phyloP scores from a whole-genome alignment of 2,329 filamentous ascomycete species.

The Curvularia verruculosa region DNA sequence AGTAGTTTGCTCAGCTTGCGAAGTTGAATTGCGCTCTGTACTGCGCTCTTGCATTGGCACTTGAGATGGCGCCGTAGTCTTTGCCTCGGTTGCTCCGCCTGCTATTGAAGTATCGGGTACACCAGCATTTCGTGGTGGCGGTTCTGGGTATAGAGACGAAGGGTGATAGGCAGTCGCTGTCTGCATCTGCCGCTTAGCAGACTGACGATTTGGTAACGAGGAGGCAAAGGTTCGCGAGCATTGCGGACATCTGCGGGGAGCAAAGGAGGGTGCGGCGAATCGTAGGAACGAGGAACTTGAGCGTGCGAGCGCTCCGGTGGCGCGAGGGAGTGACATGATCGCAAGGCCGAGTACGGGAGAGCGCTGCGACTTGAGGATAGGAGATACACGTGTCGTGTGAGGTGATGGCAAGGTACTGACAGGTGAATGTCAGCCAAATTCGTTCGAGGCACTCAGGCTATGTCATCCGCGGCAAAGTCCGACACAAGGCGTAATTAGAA shows the following conservation, averaged over 20 bases:
- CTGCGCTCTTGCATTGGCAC: constrained; percentile 32
- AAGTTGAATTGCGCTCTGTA: constrained; percentile 20
- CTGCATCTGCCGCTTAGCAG: constrained; percentile 58
- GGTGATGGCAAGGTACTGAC: constrained; percentile 15
- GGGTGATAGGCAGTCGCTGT: constrained; percentile 70
- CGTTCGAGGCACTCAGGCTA: constrained; percentile 26
- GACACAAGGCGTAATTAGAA: constrained; percentile 24
- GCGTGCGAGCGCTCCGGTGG: constrained; percentile 33
- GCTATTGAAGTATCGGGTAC: constrained; percentile 67
- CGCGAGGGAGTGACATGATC: constrained; percentile 43
- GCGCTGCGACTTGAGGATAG: constrained; percentile 6
- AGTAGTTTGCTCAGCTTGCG: constrained; percentile 42
- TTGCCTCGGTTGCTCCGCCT: constrained; percentile 55
- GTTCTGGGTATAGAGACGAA: constrained; percentile 61
- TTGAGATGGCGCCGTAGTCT: constrained; percentile 57
- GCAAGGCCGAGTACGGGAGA: constrained; percentile 7
- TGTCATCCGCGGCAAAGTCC: constrained; percentile 35
- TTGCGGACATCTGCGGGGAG: constrained; percentile 48
- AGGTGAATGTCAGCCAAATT: constrained; percentile 29
- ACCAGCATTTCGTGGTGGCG: constrained; percentile 64
- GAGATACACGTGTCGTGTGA: constrained; percentile 10
- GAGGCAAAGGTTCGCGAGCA: constrained; percentile 56
- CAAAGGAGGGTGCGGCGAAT: constrained; percentile 34
- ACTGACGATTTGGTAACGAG: constrained; percentile 43
- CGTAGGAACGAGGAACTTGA: constrained; percentile 30